Conservation (phyloP, 2,329 filamentous ascomycete species). For the Fusarium marasasianum region DNA sequence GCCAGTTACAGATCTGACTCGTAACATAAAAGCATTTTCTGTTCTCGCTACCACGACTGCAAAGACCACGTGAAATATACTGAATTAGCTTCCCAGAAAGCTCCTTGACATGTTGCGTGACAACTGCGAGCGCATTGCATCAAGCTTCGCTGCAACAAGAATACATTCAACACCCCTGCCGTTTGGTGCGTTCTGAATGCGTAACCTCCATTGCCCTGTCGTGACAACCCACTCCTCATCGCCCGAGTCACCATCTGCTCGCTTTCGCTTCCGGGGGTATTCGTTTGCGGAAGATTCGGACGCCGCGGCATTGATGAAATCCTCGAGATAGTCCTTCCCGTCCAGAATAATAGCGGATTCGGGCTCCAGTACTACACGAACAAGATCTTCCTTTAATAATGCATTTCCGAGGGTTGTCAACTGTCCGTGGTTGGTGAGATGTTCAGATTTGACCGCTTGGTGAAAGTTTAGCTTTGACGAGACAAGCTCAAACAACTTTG, state of each 20-base stretch:
- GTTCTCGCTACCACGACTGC: neutral
- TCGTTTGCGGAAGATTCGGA: constrained; percentile 43
- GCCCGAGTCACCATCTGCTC: constrained; percentile 49
- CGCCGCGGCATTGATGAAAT: constrained; percentile 41
- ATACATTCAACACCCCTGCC: constrained; percentile 73
- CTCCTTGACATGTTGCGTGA: constrained; percentile 71
- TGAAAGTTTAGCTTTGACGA: constrained; percentile 80
- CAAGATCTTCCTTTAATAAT: constrained; percentile 73
- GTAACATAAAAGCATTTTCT: neutral
- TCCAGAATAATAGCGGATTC: constrained; percentile 70
- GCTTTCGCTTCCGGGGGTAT: constrained; percentile 57
- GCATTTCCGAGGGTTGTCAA: constrained; percentile 75
- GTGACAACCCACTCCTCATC: constrained; percentile 69
- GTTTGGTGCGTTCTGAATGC: constrained; percentile 64
- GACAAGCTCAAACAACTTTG: constrained; percentile 81
- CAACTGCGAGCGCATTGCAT: constrained; percentile 73
- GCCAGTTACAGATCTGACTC: neutral
- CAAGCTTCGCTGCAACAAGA: constrained; percentile 78
- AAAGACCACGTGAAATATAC: neutral
- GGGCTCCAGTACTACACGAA: constrained; percentile 70
- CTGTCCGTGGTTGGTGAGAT: constrained; percentile 59
- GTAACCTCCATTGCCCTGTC: constrained; percentile 77
- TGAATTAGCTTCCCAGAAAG: constrained; percentile 62
- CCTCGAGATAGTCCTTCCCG: constrained; percentile 56
- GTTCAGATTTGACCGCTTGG: constrained; percentile 60